Evolutionary conservation across 441 rosid genomes (phyloP), one percentile per base, ranked within the genome.

Genomic region (Flueggea neowawraea): DNA sequence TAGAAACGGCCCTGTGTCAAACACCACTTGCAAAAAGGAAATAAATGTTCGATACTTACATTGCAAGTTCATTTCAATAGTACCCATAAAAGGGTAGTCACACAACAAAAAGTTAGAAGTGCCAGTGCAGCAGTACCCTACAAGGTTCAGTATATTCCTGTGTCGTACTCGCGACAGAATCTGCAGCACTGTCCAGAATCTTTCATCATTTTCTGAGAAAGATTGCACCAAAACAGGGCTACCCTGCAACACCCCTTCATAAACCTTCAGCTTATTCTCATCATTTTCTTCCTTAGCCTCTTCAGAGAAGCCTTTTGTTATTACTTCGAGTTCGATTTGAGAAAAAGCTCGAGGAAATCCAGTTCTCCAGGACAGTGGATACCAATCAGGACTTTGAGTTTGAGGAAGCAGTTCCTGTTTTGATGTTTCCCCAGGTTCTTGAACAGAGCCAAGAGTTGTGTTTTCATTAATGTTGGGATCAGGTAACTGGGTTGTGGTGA

Each of bases 61-160:
- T 44, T 28, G 58, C 72, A 79, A 65, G 63, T 68, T 82, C n/a
- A 12, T 55, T 63, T 70, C 84, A 39, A 82, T 43, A 59, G 64
- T 70, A 6, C 67, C 69, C 68, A 80, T 39, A 55, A 63, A 69
- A 0, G 79, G 80, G 45, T 57, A 72, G 50, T 83, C 85, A 0
- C 6, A 61, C n/a, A 83, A 59, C 64, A 78, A 22, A 64, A 76
- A 74, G 58, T 68, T 60, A 54, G 60, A 61, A 50, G 61, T 67
- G 10, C 66, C 74, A 2, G 64, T 22, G 72, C 75, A 80, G 79
- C 88, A 73, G 62, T 75, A 73, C n/a, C 84, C 88, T 15, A 80
- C 64, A 6, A 80, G 71, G 73, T 71, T 78, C 67, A 69, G 51
- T 50, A 83, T 76, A 36, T 78, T 80, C 49, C 78, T 60, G 57